phyloP scores from a whole-genome alignment of 768 basidiomycete genomes.

The Mrakia gelida region DNA sequence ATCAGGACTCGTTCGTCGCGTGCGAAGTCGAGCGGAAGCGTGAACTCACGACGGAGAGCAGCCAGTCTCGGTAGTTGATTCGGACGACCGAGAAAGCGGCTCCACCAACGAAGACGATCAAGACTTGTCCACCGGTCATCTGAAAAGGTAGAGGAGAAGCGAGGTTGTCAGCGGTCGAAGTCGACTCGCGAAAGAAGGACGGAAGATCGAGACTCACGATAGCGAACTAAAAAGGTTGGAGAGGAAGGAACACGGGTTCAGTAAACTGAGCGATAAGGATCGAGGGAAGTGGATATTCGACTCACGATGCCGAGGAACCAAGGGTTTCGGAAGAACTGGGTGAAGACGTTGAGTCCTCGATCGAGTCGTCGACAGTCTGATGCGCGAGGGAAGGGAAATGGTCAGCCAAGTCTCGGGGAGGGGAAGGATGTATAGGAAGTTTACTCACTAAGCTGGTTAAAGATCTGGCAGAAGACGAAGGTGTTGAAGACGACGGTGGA shows the following conservation, averaged over 20 bases:
- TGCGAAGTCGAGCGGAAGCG: too few relatives aligned
- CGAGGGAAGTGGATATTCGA: slow-evolving; percentile 24
- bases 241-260: too few relatives aligned
- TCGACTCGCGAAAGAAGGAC: not conserved
- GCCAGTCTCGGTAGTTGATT: slow-evolving; percentile 84
- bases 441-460: slow-evolving; percentile 29
- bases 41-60: slow-evolving; percentile 59
- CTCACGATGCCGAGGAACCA: slow-evolving; percentile 80
- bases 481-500: slow-evolving; percentile 92
- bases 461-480: slow-evolving; percentile 98
- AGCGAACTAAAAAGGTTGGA: not conserved
- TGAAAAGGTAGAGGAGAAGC: not conserved
- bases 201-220: not conserved
- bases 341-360: slow-evolving; percentile 79
- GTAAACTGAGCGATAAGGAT: too few relatives aligned
- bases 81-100: slow-evolving; percentile 82
- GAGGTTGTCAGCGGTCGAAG: not conserved
- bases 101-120: slow-evolving; percentile 88
- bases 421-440: slow-evolving; percentile 30
- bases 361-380: slow-evolving; percentile 74
- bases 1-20: too few relatives aligned
- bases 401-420: not conserved
- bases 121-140: slow-evolving; percentile 72
- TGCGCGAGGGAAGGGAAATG: not conserved
- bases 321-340: slow-evolving; percentile 69